Percentiles rank a stretch among this genome's conserved stretches.
Conservation (phyloP, 306 rosid genomes). For the Cicer bijugum region DNA sequence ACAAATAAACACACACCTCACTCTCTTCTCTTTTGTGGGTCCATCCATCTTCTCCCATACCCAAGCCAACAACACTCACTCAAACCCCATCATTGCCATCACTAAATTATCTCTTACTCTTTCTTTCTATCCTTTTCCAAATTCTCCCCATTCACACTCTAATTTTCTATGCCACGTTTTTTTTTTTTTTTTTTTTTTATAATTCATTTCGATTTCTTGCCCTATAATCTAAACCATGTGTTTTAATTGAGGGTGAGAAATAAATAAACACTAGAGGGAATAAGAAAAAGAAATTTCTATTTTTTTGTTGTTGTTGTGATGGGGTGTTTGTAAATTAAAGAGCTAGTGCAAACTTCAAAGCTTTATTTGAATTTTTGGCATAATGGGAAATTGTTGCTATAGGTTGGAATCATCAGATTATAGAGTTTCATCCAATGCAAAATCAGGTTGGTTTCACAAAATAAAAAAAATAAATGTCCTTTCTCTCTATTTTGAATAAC, state of each 20-base stretch:
- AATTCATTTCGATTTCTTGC: conserved; percentile 17
- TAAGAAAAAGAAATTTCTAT: not conserved
- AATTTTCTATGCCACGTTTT: not conserved
- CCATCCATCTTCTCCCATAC: conserved; percentile 65
- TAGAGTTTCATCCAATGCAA: conserved; percentile 88
- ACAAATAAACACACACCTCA: conserved; percentile 33
- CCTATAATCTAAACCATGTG: conserved; percentile 37
- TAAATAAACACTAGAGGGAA: not conserved
- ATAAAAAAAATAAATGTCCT: not conserved
- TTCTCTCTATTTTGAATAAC: conserved; percentile 28
- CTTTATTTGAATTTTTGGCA: conserved; percentile 48
- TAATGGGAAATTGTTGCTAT: conserved; percentile 91
- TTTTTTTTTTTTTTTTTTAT: not conserved
- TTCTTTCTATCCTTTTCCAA: conserved; percentile 19
- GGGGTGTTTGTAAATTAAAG: conserved; percentile 50
- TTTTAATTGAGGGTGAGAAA: conserved; percentile 33
- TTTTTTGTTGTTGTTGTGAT: conserved; percentile 41
- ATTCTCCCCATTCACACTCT: conserved; percentile 43
- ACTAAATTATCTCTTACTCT: conserved; percentile 57
- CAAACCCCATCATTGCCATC: conserved; percentile 69
- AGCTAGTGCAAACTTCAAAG: conserved; percentile 31
- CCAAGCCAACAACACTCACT: conserved; percentile 50
- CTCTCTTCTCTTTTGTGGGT: conserved; percentile 34
- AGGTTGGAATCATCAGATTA: conserved; percentile 66
- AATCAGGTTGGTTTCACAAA: conserved; percentile 66